A percentile compares a stretch with the other conserved stretches of the same genome.
Evolutionary conservation across 2,329 filamentous ascomycete genomes (phyloP).

Genomic region (Fusarium circinatum): DNA sequence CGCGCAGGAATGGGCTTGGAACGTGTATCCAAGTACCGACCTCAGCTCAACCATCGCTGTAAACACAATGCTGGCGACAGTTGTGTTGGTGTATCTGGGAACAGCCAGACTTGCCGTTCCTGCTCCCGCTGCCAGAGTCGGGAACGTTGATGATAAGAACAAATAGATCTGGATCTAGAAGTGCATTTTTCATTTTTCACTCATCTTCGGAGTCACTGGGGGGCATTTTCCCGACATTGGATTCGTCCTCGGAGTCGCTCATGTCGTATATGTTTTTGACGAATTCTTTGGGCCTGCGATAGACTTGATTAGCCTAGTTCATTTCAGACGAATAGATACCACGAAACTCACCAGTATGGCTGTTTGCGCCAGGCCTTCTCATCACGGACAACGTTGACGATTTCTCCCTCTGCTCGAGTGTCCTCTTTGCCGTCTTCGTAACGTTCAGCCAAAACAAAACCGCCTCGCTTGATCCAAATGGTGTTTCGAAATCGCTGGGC

Average conservation of each 20-base stretch:
- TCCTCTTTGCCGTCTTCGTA: slow-evolving; percentile 72
- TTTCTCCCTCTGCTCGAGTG: slow-evolving; percentile 86
- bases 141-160: slow-evolving; percentile 42
- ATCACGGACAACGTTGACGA: slow-evolving; percentile 90
- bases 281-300: slow-evolving; percentile 80
- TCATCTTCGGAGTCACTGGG: slow-evolving; percentile 79
- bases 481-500: slow-evolving; percentile 87
- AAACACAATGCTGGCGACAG: slow-evolving; percentile 72
- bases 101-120: slow-evolving; percentile 55
- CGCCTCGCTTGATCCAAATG: slow-evolving; percentile 91
- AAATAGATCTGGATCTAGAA: slow-evolving; percentile 42
- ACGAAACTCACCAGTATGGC: slow-evolving; percentile 76
- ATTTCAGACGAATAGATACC: not conserved
- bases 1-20: slow-evolving; percentile 92
- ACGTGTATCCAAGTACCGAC: slow-evolving; percentile 83
- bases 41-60: slow-evolving; percentile 72
- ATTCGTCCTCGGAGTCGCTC: slow-evolving; percentile 80
- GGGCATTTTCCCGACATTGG: slow-evolving; percentile 85
- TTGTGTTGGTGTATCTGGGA: slow-evolving; percentile 70
- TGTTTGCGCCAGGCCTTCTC: slow-evolving; percentile 93
- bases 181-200: slow-evolving; percentile 15
- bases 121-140: slow-evolving; percentile 17
- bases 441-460: slow-evolving; percentile 83
- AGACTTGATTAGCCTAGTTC: slow-evolving; percentile 25
- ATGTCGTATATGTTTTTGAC: slow-evolving; percentile 69